These are phyloP conservation scores for Collybia nuda DNA, from an alignment of 768 basidiomycete genomes.

Conservation along the genomic window DNA sequence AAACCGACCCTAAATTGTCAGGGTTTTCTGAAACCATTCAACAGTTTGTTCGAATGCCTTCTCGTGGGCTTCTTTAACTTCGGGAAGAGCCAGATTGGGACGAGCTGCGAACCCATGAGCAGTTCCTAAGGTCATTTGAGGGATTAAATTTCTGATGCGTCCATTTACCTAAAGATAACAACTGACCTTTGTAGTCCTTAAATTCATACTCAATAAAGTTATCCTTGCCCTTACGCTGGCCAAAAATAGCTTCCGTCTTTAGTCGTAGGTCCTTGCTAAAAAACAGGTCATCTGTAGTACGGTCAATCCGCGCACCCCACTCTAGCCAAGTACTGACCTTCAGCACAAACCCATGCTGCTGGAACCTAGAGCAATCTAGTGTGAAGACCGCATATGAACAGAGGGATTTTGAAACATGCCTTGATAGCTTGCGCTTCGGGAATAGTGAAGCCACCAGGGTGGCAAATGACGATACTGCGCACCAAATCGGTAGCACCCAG, in stretches of 20 bases:
- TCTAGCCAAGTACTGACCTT: conserved; percentile 10
- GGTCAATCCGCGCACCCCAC: too few relatives aligned
- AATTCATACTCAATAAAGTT: conserved; percentile 21
- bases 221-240: conserved; percentile 17
- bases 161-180: not conserved
- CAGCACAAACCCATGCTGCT: conserved; percentile 22
- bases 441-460: conserved; percentile 17
- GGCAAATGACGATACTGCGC: conserved; percentile 19
- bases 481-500: conserved; percentile 17
- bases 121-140: conserved; percentile 13
- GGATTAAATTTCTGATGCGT: not conserved
- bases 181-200: conserved; percentile 20
- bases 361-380: conserved; percentile 11
- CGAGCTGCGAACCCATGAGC: conserved; percentile 24
- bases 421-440: conserved; percentile 18
- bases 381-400: too few relatives aligned
- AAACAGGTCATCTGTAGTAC: conserved; percentile 16
- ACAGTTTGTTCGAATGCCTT: conserved; percentile 24
- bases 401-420: conserved; percentile 2
- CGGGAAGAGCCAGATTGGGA: conserved; percentile 20
- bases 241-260: conserved; percentile 19
- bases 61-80: conserved; percentile 22
- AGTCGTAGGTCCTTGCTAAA: conserved; percentile 13
- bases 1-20: conserved; percentile 3
- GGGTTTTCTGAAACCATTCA: conserved; percentile 18